Conservation (phyloP, 2,329 filamentous ascomycete genomes). For the Cordyceps fumosorosea region DNA sequence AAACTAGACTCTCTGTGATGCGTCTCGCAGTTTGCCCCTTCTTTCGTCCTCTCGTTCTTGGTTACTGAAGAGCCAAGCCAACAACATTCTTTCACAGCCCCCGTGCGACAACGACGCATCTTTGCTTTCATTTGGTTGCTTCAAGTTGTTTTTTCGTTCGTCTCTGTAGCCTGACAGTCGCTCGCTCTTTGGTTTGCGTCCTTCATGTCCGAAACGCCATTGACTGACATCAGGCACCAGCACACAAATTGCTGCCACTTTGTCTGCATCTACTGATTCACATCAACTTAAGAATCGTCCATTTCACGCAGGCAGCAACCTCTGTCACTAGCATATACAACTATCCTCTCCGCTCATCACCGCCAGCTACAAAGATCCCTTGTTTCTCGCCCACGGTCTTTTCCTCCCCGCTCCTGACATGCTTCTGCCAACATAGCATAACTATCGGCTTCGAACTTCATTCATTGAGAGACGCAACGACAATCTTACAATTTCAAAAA, state of each 20-base stretch:
- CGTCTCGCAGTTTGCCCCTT: not conserved
- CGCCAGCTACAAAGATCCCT: conserved; percentile 1
- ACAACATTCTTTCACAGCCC: not conserved
- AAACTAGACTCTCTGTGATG: not conserved
- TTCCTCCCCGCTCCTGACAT: not conserved
- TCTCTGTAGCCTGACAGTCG: no score
- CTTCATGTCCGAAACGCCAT: not conserved
- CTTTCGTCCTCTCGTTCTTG: no score
- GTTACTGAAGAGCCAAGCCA: not conserved
- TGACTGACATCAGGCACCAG: not conserved
- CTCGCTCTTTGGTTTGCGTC: no score
- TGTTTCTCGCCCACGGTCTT: not conserved
- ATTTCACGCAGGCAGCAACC: not conserved
- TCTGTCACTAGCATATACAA: not conserved
- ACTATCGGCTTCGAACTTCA: not conserved
- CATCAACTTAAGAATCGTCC: not conserved
- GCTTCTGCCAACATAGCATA: not conserved
- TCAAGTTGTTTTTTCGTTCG: no score
- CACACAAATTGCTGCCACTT: not conserved
- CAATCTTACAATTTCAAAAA: not conserved
- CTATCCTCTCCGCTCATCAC: not conserved
- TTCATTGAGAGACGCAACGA: no score
- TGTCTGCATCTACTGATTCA: not conserved
- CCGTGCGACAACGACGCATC: not conserved
- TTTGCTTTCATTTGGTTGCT: no score